Evolutionary conservation across 768 basidiomycete species (phyloP).

Genomic region (Lepiota subincarnata): DNA sequence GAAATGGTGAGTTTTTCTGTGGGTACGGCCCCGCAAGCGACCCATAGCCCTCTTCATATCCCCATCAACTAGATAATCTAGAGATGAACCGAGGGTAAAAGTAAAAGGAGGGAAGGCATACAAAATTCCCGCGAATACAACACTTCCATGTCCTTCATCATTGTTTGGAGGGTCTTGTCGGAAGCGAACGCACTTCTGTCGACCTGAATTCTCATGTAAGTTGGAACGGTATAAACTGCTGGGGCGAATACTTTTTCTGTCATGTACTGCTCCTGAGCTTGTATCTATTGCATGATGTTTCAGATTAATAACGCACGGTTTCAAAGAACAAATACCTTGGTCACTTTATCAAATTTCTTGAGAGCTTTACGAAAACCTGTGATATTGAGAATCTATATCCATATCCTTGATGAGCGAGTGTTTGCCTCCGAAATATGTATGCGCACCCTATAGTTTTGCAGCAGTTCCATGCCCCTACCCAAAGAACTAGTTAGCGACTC

Average conservation of each 20-base stretch:
- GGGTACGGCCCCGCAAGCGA: slow-evolving; percentile 52
- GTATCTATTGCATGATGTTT: slow-evolving; percentile 40
- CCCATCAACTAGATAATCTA: slow-evolving; percentile 43
- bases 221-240: background rate
- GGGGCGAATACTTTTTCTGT: slow-evolving; percentile 55
- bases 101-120: slow-evolving; percentile 31
- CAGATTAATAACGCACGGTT: background rate
- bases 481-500: background rate
- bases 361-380: slow-evolving; percentile 86
- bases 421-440: background rate
- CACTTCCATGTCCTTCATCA: slow-evolving; percentile 75
- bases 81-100: background rate
- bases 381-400: slow-evolving; percentile 69
- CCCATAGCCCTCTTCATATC: slow-evolving; percentile 74
- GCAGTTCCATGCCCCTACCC: slow-evolving; percentile 66
- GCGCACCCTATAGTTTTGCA: slow-evolving; percentile 86
- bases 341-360: slow-evolving; percentile 82
- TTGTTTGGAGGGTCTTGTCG: slow-evolving; percentile 50
- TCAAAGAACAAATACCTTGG: slow-evolving; percentile 41
- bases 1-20: slow-evolving; percentile 58
- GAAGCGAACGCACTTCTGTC: slow-evolving; percentile 66
- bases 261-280: slow-evolving; percentile 75
- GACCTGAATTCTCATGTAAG: slow-evolving; percentile 36
- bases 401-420: background rate
- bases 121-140: slow-evolving; percentile 76